Percentiles rank a stretch among this genome's conserved stretches.
Evolutionary conservation across 352 stramenopile genomes (phyloP).

Genomic region (Pythium rhizo-oryzae): DNA sequence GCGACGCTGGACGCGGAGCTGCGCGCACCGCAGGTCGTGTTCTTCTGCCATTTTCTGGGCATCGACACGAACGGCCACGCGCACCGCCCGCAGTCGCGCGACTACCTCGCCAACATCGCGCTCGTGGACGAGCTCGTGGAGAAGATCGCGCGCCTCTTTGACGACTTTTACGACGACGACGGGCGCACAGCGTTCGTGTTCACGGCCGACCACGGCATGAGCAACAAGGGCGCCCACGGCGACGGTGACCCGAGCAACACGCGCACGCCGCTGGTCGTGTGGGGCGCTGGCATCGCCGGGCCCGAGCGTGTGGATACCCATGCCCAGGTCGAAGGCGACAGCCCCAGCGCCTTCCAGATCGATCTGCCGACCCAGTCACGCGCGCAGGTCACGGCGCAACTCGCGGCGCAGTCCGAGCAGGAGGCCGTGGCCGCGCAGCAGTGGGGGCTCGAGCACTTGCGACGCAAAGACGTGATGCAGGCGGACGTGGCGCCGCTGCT

Average conservation of each 20-base stretch:
- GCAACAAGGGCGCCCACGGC: constrained; percentile 77
- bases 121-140: constrained; percentile 81
- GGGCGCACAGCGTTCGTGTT: constrained; percentile 79
- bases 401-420: constrained; percentile 53
- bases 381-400: constrained; percentile 57
- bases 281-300: constrained; percentile 69
- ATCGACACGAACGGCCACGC: constrained; percentile 89
- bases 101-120: constrained; percentile 87
- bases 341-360: constrained; percentile 41
- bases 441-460: constrained; percentile 53
- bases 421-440: constrained; percentile 43
- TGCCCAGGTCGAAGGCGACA: background rate
- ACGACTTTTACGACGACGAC: constrained; percentile 75
- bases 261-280: constrained; percentile 75
- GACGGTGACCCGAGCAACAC: constrained; percentile 84
- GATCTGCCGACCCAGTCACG: constrained; percentile 74
- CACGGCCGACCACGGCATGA: constrained; percentile 87
- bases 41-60: constrained; percentile 86
- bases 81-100: constrained; percentile 69
- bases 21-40: constrained; percentile 46
- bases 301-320: constrained; percentile 14
- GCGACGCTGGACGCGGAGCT: constrained; percentile 41
- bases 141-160: constrained; percentile 51
- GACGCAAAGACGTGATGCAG: constrained; percentile 84
- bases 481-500: constrained; percentile 75